phyloP scores from a whole-genome alignment of 2,329 filamentous ascomycete genomes.

The Elsinoe necatrix region DNA sequence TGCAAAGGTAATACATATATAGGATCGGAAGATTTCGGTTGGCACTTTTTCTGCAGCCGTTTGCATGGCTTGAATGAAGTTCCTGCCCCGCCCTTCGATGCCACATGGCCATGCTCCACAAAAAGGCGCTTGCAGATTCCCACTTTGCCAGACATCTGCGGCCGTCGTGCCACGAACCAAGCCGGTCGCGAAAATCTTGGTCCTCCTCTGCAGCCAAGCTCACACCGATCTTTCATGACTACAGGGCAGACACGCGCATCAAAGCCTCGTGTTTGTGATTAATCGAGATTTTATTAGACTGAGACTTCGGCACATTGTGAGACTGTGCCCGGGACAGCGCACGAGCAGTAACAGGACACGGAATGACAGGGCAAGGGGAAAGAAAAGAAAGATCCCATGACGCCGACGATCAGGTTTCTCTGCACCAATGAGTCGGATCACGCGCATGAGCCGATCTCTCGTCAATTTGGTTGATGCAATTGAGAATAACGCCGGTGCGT shows the following conservation, averaged over 20 bases:
- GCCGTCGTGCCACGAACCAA: constrained; percentile 5
- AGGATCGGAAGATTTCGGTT: neutral
- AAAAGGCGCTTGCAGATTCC: neutral
- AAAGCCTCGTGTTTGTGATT: constrained; percentile 10
- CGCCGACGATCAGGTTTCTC: constrained; percentile 13
- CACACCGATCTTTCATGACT: neutral
- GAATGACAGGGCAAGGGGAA: neutral
- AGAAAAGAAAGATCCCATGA: constrained; percentile 10
- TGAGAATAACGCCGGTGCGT: constrained; percentile 3
- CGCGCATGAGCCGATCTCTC: constrained; percentile 7
- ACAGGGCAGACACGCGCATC: neutral
- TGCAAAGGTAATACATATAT: neutral
- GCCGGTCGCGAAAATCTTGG: constrained; percentile 2
- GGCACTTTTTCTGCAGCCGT: neutral
- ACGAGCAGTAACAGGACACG: neutral
- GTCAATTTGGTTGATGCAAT: neutral
- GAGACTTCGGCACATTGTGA: neutral
- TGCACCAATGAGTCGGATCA: constrained; percentile 11
- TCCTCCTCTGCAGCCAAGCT: neutral
- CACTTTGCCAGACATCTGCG: constrained; percentile 4
- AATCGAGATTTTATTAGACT: neutral
- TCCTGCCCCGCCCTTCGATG: constrained; percentile 1
- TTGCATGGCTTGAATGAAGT: neutral
- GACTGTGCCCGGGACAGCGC: neutral
- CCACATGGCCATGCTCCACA: constrained; percentile 9